Percentiles rank a stretch among this genome's conserved stretches.
Evolutionary conservation across 345 rosid species (phyloP).

Genomic region (Populus pruinosa): DNA sequence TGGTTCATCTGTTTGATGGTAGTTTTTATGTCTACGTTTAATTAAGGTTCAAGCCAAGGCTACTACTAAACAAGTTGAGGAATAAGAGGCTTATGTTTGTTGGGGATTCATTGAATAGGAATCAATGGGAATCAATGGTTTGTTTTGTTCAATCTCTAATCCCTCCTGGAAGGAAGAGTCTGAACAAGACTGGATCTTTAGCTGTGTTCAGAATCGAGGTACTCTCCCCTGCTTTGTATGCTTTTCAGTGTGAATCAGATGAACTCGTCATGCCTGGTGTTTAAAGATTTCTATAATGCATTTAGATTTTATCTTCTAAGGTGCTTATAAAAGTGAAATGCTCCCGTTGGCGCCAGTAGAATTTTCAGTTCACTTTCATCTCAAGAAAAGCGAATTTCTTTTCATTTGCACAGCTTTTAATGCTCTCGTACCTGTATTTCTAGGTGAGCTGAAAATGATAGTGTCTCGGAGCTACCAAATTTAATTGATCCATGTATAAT

Average conservation of each 20-base stretch:
- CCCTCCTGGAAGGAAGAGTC: constrained; percentile 62
- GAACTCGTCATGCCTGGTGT: too few relatives aligned
- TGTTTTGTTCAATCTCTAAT: constrained; percentile 85
- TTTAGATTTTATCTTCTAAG: background rate
- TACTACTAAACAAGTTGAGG: constrained; percentile 74
- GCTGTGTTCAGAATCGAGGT: constrained; percentile 76
- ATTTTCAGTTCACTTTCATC: background rate
- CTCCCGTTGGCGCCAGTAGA: background rate
- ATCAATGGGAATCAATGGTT: constrained; percentile 98
- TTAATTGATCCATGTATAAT: background rate
- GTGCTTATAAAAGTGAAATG: background rate
- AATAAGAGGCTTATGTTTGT: constrained; percentile 96
- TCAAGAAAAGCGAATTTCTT: background rate
- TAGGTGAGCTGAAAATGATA: background rate
- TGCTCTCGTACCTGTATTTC: background rate
- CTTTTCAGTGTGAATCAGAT: too few relatives aligned
- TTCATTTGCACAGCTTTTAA: background rate
- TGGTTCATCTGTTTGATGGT: background rate
- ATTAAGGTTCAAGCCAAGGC: constrained; percentile 63
- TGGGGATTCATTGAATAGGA: constrained; percentile 92
- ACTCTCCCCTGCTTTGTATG: background rate
- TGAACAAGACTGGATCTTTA: constrained; percentile 59
- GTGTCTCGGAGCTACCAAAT: background rate
- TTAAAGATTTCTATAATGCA: too few relatives aligned
- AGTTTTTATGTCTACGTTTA: background rate